Evolutionary conservation across 164 flowering plant genomes (phyloP).

Genomic region (Magnolia kwangsiensis): DNA sequence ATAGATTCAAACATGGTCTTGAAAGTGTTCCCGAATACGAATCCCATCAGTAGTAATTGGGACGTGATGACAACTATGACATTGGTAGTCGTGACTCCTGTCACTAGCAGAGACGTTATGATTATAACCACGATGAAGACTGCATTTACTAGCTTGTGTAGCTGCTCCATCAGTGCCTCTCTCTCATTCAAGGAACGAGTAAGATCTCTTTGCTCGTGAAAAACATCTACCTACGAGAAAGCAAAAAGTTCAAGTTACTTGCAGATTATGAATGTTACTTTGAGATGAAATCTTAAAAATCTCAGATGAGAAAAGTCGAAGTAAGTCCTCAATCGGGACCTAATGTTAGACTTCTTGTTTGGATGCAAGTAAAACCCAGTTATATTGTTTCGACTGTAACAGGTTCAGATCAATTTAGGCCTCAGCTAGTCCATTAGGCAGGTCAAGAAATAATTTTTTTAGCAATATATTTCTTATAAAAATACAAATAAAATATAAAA

Average conservation of each 20-base stretch:
- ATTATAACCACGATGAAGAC: constrained; percentile 32
- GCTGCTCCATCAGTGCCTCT: constrained; percentile 52
- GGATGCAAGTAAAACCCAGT: no score
- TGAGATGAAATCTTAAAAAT: neutral
- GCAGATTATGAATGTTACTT: neutral
- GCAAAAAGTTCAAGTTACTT: neutral
- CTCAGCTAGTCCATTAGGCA: no score
- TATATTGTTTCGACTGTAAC: no score
- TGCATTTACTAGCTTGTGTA: constrained; percentile 40
- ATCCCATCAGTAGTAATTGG: constrained; percentile 39
- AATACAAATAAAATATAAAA: no score
- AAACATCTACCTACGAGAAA: constrained; percentile 40
- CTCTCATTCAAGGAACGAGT: constrained; percentile 56
- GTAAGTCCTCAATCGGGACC: no score
- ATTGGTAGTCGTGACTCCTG: constrained; percentile 42
- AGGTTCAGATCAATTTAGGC: no score
- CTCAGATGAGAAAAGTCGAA: no score
- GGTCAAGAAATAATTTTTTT: no score
- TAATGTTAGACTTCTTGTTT: no score
- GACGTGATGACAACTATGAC: constrained; percentile 36
- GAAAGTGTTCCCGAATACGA: constrained; percentile 47
- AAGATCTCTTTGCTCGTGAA: constrained; percentile 38
- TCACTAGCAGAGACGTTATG: constrained; percentile 38
- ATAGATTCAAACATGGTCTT: constrained; percentile 52
- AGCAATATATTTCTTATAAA: no score